Evolutionary conservation across 345 rosid species (phyloP).

Genomic region (Luvunga scandens): DNA sequence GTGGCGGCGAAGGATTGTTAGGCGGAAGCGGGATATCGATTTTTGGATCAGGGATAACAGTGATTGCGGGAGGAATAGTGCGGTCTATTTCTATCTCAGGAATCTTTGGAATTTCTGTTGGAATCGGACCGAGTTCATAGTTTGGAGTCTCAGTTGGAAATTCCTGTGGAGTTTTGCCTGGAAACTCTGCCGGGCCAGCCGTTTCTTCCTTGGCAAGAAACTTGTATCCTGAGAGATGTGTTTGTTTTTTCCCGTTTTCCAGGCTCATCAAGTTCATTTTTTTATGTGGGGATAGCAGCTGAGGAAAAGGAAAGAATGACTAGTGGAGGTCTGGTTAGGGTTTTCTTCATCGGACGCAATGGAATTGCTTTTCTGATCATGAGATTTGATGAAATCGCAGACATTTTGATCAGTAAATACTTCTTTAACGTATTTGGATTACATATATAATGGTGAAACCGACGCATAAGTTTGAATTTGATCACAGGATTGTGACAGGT

Average conservation of each 20-base stretch:
- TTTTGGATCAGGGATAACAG: conserved; percentile 13
- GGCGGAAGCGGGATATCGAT: conserved; percentile 20
- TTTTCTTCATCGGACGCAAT: neutral
- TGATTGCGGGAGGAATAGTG: neutral
- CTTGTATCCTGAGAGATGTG: neutral
- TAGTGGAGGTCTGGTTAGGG: neutral
- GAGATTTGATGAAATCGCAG: conserved; percentile 8
- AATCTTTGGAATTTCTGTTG: conserved; percentile 18
- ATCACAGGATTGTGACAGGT: too few species aligned
- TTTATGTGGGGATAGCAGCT: neutral
- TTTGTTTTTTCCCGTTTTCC: neutral
- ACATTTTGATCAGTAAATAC: neutral
- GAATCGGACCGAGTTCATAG: conserved; percentile 4
- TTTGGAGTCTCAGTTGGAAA: conserved; percentile 14
- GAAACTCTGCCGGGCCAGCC: neutral
- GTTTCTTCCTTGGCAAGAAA: neutral
- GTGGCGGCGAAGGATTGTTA: conserved; percentile 24
- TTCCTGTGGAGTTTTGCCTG: conserved; percentile 15
- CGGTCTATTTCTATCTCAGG: conserved; percentile 4
- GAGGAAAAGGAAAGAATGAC: neutral
- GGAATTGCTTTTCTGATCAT: neutral
- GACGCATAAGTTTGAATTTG: too few species aligned
- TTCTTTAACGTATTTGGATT: too few species aligned
- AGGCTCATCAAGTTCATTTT: neutral
- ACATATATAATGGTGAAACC: too few species aligned